These are phyloP conservation scores for Phytophthora fragariaefolia DNA, from an alignment of 352 stramenopile genomes.

Conservation along the genomic window DNA sequence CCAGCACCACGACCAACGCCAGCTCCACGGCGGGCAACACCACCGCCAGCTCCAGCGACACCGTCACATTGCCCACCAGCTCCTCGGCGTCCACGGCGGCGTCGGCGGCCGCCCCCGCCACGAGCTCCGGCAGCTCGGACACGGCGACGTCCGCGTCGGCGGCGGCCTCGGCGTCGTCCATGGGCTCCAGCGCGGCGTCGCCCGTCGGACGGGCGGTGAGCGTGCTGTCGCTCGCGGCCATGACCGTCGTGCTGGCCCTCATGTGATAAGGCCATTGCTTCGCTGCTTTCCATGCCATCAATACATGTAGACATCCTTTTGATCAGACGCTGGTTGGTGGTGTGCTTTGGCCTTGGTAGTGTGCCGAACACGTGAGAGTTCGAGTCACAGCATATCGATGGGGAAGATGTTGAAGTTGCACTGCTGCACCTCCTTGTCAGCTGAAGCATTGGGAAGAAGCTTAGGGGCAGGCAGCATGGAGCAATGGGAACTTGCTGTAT, in stretches of 20 bases:
- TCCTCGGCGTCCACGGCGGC: constrained; percentile 8
- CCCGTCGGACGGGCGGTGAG: constrained; percentile 18
- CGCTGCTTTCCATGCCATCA: not conserved
- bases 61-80: constrained; percentile 21
- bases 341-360: too few relatives aligned
- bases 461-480: too few relatives aligned
- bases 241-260: constrained; percentile 33
- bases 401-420: too few relatives aligned
- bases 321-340: too few relatives aligned
- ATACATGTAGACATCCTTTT: not conserved
- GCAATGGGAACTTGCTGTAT: too few relatives aligned
- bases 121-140: constrained; percentile 12
- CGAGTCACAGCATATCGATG: too few relatives aligned
- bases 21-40: constrained; percentile 22
- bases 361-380: too few relatives aligned
- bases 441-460: too few relatives aligned
- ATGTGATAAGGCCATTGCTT: constrained; percentile 29
- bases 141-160: constrained; percentile 20
- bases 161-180: constrained; percentile 11
- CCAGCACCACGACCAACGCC: constrained; percentile 38
- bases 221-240: constrained; percentile 24
- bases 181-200: constrained; percentile 39
- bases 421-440: too few relatives aligned
- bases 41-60: constrained; percentile 21
- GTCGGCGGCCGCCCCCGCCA: constrained; percentile 15